Evolutionary conservation across 257 asterid species (phyloP).

Genomic region (Fraxinus pennsylvanica): DNA sequence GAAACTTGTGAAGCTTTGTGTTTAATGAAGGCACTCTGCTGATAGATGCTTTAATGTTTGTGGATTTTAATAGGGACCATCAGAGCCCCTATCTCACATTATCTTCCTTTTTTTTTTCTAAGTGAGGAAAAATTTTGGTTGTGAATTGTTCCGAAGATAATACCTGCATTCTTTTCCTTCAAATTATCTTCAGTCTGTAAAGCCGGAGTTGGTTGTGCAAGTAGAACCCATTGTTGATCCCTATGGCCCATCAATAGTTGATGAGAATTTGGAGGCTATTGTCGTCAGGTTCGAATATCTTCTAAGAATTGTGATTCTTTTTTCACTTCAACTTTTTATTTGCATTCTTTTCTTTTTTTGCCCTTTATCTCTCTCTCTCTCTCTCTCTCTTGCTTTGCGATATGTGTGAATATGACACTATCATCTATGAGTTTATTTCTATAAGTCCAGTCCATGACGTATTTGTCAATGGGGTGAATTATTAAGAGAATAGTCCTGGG

Average conservation of each 20-base stretch:
- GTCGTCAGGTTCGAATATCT: constrained; percentile 61
- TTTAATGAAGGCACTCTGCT: too few relatives aligned
- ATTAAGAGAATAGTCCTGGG: background rate
- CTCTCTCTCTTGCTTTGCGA: too few relatives aligned
- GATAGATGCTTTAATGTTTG: too few relatives aligned
- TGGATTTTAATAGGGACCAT: too few relatives aligned
- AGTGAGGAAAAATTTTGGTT: too few relatives aligned
- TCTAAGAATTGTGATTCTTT: background rate
- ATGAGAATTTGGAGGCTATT: constrained; percentile 84
- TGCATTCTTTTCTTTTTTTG: background rate
- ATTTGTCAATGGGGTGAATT: background rate
- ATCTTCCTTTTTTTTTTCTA: too few relatives aligned
- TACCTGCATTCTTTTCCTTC: constrained; percentile 17
- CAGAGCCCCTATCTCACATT: too few relatives aligned
- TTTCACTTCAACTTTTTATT: background rate
- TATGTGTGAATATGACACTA: background rate
- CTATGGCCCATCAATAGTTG: constrained; percentile 81
- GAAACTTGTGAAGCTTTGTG: too few relatives aligned
- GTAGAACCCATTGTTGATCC: constrained; percentile 81
- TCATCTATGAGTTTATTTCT: background rate
- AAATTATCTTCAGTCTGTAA: constrained; percentile 58
- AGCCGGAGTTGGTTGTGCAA: constrained; percentile 73
- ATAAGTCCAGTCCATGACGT: background rate
- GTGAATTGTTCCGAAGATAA: too few relatives aligned
- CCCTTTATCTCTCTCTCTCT: background rate